phyloP scores from a whole-genome alignment of 2,329 filamentous ascomycete species.

The Acrodontium crateriforme region DNA sequence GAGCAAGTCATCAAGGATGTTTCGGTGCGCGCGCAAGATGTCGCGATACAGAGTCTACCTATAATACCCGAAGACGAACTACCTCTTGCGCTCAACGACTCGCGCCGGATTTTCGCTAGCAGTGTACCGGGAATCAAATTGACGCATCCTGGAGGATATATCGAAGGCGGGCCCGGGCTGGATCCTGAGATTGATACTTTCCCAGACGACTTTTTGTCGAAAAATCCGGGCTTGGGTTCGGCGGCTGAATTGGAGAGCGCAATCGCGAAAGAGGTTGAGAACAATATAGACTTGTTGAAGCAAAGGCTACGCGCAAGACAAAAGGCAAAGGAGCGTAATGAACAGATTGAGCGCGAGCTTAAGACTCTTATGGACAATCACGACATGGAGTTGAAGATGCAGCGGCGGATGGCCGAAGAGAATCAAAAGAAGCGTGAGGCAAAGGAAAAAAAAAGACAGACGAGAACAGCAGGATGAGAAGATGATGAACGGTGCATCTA shows the following conservation, averaged over 20 bases:
- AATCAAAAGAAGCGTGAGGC: slow-evolving; percentile 23
- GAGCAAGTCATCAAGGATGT: slow-evolving; percentile 15
- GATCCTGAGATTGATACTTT: slow-evolving; percentile 25
- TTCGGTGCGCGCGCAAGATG: slow-evolving; percentile 16
- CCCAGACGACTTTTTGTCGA: slow-evolving; percentile 26
- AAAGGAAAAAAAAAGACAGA: slow-evolving; percentile 17
- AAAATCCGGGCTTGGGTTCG: slow-evolving; percentile 22
- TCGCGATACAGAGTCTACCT: slow-evolving; percentile 14
- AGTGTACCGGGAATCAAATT: slow-evolving; percentile 31
- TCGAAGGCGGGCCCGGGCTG: slow-evolving; percentile 34
- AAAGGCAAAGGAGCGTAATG: slow-evolving; percentile 27
- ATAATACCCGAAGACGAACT: slow-evolving; percentile 21
- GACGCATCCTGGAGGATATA: slow-evolving; percentile 33
- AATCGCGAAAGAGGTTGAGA: slow-evolving; percentile 19
- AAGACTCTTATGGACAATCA: slow-evolving; percentile 30
- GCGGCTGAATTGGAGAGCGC: slow-evolving; percentile 22
- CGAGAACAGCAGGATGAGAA: slow-evolving; percentile 7
- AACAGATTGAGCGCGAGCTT: slow-evolving; percentile 29
- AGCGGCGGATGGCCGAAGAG: slow-evolving; percentile 28
- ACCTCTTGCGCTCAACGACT: slow-evolving; percentile 29
- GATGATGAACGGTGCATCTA: too few relatives aligned
- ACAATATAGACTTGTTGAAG: slow-evolving; percentile 16
- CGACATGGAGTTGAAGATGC: slow-evolving; percentile 30
- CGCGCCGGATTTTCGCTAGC: slow-evolving; percentile 28
- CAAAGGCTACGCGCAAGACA: slow-evolving; percentile 22